Base-by-base conservation (phyloP, 495 filamentous ascomycete species). In the Jackrogersella multiformis region DNA sequence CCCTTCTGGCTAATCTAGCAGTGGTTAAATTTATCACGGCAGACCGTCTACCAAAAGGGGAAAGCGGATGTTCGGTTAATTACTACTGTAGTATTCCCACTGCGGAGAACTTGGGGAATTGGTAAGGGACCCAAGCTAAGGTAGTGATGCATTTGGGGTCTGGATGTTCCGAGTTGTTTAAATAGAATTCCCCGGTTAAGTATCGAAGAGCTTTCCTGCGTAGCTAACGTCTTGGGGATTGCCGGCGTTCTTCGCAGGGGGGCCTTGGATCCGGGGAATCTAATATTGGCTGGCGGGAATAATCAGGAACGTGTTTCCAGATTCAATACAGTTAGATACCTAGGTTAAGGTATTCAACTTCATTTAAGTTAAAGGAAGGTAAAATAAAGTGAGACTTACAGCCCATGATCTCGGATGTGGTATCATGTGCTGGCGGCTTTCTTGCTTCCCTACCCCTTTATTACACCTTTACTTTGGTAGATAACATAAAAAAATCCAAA, bases 51-150 rank as follows among this genome's bases (percentile, higher is more conserved):
- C 64, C 64, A 26, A 52, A 66, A 56, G 1, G 38, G 64, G 64
- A 61, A 66, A 49, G 23, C 64, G 64, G 64, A 42, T 45, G 56
- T 56, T 61, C 64, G 64, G 64, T 35, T 66, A 66, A 61, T 66
- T 20, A 66, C 32, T 26, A 49, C 20, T 23, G 26, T 49, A 20
- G 23, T 30, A 66, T 66, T 48, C 12, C 20, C 18, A 24, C 23
- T 56, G 64, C 64, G 64, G 64, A 61, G 64, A 56, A 51, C 46
- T 44, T 66, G 56, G 56, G 51, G 64, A 55, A 42, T 35, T 9
- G 26, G 45, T 49, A 49, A 30, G 55, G 55, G 28, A 15, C 21
- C 15, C 24, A 32, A 23, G 46, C 21, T 1, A 39, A 10, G 9
- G 21, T 35, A 26, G 15, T 20, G 45, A 58, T 18, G 30, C 13